Conservation (phyloP, 257 asterid species). For the Scutellaria barbata region DNA sequence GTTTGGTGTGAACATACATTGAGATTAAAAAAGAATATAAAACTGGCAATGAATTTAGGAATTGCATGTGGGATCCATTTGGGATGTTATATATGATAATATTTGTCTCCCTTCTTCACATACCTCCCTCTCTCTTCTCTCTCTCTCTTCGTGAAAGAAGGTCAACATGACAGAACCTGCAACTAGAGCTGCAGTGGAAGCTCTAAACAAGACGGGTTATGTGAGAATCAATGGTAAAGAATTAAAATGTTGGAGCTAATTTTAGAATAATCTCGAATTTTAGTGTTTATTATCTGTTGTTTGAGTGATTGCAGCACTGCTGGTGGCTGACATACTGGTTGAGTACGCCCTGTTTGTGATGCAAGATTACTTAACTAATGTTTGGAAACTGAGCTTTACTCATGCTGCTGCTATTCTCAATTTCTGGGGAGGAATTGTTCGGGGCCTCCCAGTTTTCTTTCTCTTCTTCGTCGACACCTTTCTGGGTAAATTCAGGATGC, state of each 20-base stretch:
- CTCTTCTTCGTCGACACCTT: constrained; percentile 40
- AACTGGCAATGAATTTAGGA: too few species aligned
- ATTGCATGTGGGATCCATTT: too few species aligned
- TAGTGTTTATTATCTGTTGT: too few species aligned
- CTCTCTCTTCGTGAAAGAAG: background rate
- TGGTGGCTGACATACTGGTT: constrained; percentile 40
- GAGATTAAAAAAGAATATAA: background rate
- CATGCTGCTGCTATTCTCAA: constrained; percentile 60
- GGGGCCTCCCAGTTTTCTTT: constrained; percentile 34
- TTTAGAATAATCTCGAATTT: too few species aligned
- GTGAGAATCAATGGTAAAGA: background rate
- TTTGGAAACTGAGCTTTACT: constrained; percentile 60
- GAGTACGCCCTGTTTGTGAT: constrained; percentile 48
- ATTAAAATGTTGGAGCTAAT: too few species aligned
- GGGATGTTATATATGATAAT: too few species aligned
- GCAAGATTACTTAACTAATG: constrained; percentile 56
- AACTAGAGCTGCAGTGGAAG: too few species aligned
- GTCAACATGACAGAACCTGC: background rate
- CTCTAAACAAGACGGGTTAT: background rate
- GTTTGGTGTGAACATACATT: background rate
- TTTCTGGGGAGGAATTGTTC: constrained; percentile 46
- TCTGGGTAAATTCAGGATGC: constrained; percentile 43
- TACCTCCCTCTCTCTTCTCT: background rate
- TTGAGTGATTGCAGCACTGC: constrained; percentile 32
- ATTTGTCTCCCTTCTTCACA: too few species aligned